These are phyloP conservation scores for Agapanthus africanus DNA, from an alignment of 106 monocot genomes.

Conservation along the genomic window DNA sequence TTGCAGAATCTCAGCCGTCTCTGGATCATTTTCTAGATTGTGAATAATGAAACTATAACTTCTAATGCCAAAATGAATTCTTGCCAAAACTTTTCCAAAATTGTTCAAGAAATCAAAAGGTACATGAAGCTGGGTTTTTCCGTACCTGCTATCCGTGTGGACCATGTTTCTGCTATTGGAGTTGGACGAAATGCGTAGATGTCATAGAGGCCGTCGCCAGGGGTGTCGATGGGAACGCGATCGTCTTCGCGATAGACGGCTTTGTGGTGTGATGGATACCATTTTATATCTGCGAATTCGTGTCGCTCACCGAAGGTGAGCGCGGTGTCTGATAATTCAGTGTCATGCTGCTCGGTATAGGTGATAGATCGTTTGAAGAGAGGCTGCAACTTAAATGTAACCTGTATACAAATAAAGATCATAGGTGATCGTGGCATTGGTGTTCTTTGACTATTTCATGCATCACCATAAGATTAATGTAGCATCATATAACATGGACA, in stretches of 20 bases:
- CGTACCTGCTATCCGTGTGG: constrained; percentile 23
- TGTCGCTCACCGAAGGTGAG: constrained; percentile 19
- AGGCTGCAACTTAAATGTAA: constrained; percentile 36
- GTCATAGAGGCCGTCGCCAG: constrained; percentile 37
- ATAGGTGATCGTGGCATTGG: too few relatives aligned
- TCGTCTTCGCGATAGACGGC: constrained; percentile 47
- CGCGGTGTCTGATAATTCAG: constrained; percentile 16
- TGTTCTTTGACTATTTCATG: too few relatives aligned
- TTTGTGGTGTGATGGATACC: constrained; percentile 38
- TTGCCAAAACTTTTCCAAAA: too few relatives aligned
- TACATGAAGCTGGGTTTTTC: too few relatives aligned
- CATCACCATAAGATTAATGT: too few relatives aligned
- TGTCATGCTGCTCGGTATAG: constrained; percentile 11
- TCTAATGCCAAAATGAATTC: too few relatives aligned
- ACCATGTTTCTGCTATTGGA: constrained; percentile 12
- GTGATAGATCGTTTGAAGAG: constrained; percentile 40
- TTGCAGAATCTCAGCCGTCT: too few relatives aligned
- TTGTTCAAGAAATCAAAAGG: too few relatives aligned
- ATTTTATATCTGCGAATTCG: constrained; percentile 45
- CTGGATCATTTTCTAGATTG: too few relatives aligned
- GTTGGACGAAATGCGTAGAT: constrained; percentile 31
- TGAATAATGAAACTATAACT: too few relatives aligned
- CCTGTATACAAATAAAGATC: too few relatives aligned
- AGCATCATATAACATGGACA: too few relatives aligned
- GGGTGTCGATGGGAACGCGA: constrained; percentile 17